phyloP scores from a whole-genome alignment of 306 rosid species.

The Casuarina glauca region DNA sequence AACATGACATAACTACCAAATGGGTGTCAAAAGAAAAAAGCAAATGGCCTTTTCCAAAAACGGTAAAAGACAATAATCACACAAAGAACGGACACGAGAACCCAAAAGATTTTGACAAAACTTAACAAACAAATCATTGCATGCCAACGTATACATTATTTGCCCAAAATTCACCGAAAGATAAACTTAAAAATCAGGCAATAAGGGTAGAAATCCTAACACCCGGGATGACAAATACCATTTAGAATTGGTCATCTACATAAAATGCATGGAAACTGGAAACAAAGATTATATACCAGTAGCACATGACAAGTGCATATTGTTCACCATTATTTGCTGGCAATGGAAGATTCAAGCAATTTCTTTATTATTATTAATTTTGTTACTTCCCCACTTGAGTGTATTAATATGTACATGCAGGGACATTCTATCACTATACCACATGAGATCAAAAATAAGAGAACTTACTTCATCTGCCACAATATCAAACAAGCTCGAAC shows the following conservation, averaged over 20 bases:
- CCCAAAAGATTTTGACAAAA: background rate
- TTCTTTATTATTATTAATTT: background rate
- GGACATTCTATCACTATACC: slow-evolving; percentile 9
- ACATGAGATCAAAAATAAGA: slow-evolving; percentile 25
- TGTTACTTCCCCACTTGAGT: background rate
- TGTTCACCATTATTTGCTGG: slow-evolving; percentile 21
- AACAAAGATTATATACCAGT: slow-evolving; percentile 8
- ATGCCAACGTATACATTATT: background rate
- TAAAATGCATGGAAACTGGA: background rate
- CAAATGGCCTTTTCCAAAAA: slow-evolving; percentile 16
- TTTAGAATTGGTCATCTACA: background rate
- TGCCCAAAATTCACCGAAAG: background rate
- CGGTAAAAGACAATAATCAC: background rate
- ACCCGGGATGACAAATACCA: background rate
- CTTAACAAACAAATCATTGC: background rate
- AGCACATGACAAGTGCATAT: slow-evolving; percentile 5
- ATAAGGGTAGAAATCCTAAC: background rate
- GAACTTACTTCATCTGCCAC: slow-evolving; percentile 86
- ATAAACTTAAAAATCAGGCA: background rate
- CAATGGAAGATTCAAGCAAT: slow-evolving; percentile 11
- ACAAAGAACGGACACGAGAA: slow-evolving; percentile 7
- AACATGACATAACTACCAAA: background rate
- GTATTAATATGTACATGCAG: background rate
- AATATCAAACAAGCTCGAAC: slow-evolving; percentile 95
- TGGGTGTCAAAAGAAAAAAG: slow-evolving; percentile 11